Evolutionary conservation across 2,329 filamentous ascomycete species (phyloP).

Genomic region (Hypomyces rosellus): DNA sequence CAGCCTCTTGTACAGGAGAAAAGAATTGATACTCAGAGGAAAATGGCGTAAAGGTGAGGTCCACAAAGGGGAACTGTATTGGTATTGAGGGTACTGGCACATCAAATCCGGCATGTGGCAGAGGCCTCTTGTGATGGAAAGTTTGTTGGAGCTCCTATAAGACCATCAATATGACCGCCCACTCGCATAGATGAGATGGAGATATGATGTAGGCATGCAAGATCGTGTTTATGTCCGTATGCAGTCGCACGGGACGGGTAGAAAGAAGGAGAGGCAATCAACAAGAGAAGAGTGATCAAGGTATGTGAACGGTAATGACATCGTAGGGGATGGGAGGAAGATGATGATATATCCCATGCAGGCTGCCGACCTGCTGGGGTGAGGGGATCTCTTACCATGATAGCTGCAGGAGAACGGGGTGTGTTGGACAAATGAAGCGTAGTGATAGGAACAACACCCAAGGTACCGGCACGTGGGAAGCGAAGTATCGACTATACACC

Average conservation of each 20-base stretch:
- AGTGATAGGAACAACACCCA: slow-evolving; percentile 26
- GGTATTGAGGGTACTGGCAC: slow-evolving; percentile 15
- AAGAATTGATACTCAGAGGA: slow-evolving; percentile 20
- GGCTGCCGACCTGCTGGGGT: slow-evolving; percentile 31
- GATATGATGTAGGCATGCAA: not conserved
- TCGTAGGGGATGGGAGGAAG: slow-evolving; percentile 22
- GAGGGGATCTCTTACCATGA: slow-evolving; percentile 44
- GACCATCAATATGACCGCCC: slow-evolving; percentile 35
- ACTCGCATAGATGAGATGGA: not conserved
- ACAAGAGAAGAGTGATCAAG: slow-evolving; percentile 19
- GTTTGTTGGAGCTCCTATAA: slow-evolving; percentile 25
- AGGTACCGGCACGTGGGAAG: slow-evolving; percentile 32
- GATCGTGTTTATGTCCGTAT: not conserved
- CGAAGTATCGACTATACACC: slow-evolving; percentile 28
- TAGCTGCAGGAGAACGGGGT: slow-evolving; percentile 35
- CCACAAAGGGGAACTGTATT: slow-evolving; percentile 14
- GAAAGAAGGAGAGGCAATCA: slow-evolving; percentile 11
- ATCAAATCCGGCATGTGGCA: slow-evolving; percentile 20
- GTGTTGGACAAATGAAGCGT: slow-evolving; percentile 29
- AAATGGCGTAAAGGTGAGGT: slow-evolving; percentile 20
- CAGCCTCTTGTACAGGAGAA: slow-evolving; percentile 22
- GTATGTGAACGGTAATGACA: slow-evolving; percentile 21
- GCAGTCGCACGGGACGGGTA: slow-evolving; percentile 1
- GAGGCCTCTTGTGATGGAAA: slow-evolving; percentile 24
- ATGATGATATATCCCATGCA: slow-evolving; percentile 41